Conservation (phyloP, 192 early-diverging fungal species). For the Mortierella antarctica region DNA sequence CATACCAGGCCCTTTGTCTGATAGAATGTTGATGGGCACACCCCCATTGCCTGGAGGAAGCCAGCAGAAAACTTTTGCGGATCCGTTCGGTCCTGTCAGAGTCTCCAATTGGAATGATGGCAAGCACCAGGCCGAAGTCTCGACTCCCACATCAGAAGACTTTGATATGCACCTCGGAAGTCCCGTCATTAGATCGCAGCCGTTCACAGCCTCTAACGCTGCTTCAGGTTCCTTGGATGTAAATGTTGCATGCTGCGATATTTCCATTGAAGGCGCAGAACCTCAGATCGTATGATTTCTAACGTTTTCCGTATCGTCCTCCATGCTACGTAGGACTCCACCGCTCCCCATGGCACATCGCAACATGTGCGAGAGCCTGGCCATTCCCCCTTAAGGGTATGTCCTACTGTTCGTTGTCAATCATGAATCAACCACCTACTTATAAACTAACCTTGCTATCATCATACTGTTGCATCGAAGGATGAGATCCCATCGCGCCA, state of each 20-base stretch:
- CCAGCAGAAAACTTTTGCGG: background rate
- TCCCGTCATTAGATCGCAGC: background rate
- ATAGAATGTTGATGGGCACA: slow-evolving; percentile 1
- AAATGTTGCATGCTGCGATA: background rate
- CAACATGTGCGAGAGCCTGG: background rate
- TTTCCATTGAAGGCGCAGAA: background rate
- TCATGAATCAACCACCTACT: background rate
- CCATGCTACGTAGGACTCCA: too few species aligned
- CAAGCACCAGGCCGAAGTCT: background rate
- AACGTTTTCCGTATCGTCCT: too few species aligned
- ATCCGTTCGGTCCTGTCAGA: slow-evolving; percentile 17
- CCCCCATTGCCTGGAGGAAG: background rate
- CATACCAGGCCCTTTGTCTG: slow-evolving; percentile 8
- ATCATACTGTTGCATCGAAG: background rate
- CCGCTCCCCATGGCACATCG: background rate
- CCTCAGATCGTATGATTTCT: too few species aligned
- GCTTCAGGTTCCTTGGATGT: background rate
- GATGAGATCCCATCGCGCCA: background rate
- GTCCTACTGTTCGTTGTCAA: background rate
- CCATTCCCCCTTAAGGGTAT: slow-evolving; percentile 3
- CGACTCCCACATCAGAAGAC: slow-evolving; percentile 17
- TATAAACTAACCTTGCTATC: background rate
- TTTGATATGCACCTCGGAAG: slow-evolving; percentile 1
- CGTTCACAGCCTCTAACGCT: background rate
- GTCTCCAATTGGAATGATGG: slow-evolving; percentile 25